Conservation (phyloP, 768 basidiomycete species). For the Suillus sp. region DNA sequence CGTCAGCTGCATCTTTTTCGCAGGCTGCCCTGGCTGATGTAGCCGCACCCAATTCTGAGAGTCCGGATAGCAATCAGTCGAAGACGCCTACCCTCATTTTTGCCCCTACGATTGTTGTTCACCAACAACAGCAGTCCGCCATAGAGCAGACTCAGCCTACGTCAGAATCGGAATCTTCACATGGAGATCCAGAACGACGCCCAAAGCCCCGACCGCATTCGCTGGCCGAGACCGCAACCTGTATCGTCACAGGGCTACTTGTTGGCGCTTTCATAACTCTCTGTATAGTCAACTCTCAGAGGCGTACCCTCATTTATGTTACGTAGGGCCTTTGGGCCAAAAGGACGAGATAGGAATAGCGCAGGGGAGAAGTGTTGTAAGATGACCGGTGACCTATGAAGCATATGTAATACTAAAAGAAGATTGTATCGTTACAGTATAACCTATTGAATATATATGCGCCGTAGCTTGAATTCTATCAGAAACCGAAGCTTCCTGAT, state of each 20-base stretch:
- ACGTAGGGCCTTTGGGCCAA: slow-evolving; percentile 22
- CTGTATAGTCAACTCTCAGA: slow-evolving; percentile 49
- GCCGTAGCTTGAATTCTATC: slow-evolving; percentile 6
- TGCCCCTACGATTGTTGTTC: slow-evolving; percentile 31
- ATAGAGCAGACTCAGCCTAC: slow-evolving; percentile 17
- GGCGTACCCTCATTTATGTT: slow-evolving; percentile 46
- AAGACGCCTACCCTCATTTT: slow-evolving; percentile 21
- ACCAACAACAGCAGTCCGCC: slow-evolving; percentile 15
- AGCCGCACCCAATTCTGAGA: slow-evolving; percentile 7
- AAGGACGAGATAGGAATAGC: neutral
- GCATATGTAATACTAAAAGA: slow-evolving; percentile 10
- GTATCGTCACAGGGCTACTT: slow-evolving; percentile 59
- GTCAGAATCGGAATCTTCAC: slow-evolving; percentile 16
- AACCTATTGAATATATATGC: slow-evolving; percentile 31
- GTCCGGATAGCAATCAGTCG: slow-evolving; percentile 11
- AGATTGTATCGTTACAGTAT: slow-evolving; percentile 25
- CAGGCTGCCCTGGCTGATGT: slow-evolving; percentile 12
- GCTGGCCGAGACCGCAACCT: slow-evolving; percentile 42
- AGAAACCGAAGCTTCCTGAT: slow-evolving; percentile 7
- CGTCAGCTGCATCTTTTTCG: slow-evolving; percentile 8
- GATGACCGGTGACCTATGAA: neutral
- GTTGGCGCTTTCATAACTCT: slow-evolving; percentile 59
- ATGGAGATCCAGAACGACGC: slow-evolving; percentile 17
- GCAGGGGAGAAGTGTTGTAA: neutral
- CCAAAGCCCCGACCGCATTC: slow-evolving; percentile 27